Evolutionary conservation across 2,329 filamentous ascomycete species (phyloP), one percentile per base, ranked within the genome.

Genomic region (Pseudopithomyces maydicus): DNA sequence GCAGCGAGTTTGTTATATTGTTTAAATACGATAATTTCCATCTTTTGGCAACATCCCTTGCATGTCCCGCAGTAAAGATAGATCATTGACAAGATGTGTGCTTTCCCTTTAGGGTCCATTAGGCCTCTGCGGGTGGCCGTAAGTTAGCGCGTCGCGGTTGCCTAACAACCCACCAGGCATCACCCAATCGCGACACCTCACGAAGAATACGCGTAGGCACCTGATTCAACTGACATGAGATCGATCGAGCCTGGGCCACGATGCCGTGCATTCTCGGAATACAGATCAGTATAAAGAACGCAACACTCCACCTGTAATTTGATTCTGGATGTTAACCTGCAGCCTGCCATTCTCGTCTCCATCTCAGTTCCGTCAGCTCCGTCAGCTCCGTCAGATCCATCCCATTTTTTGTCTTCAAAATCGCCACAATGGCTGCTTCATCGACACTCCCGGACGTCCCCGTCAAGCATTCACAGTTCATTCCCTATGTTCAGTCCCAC

Each of bases 401-500:
- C 38, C 14, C n/a, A 5, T 17, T 5, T 4, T 2, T 3, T 17
- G 2, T 19, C 38, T 41, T 41, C 11, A 36, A 29, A 8, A 29
- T 29, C 19, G 33, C n/a, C 45, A 55, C 44, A 44, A 64, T 63
- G 61, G 35, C 57, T 22, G 36, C 43, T n/a, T 45, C 48, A n/a
- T 50, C 56, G 12, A 26, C 44, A 14, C 68, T 80, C 15, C 77
- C 77, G 2, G 8, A 60, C 11, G 65, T 79, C 6, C 78, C 77
- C n/a, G 72, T 62, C 8, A 67, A 70, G 42, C 77, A 79, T 57
- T 59, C 63, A n/a, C 66, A 77, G 26, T 81, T 81, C 73, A 71
- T 82, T 52, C 58, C 72, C 15, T 84, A 90, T 72, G 80, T 91
- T 55, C 77, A 80, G 12, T 76, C 81, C 54, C 79, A 88, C 59